Conservation (phyloP, 2,329 filamentous ascomycete species). For the Aspergillus sp. region DNA sequence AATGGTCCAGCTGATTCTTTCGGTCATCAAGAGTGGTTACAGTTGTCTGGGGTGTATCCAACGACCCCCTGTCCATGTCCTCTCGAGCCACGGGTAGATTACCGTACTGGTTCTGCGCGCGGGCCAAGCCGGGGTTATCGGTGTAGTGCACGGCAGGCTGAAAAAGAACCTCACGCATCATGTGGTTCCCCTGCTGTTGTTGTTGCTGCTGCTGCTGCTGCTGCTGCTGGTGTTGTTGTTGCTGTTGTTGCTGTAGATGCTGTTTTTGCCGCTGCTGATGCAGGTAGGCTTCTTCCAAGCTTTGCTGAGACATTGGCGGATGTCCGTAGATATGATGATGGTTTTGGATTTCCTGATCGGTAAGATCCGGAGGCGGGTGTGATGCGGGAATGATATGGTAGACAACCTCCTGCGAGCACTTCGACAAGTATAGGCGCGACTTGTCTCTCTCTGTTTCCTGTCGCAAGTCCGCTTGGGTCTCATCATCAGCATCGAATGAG, state of each 20-base stretch:
- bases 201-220: conserved; percentile 32
- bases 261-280: conserved; percentile 43
- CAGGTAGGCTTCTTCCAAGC: conserved; percentile 53
- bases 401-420: conserved; percentile 60
- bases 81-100: conserved; percentile 34
- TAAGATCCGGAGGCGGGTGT: conserved; percentile 49
- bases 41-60: conserved; percentile 41
- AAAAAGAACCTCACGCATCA: conserved; percentile 45
- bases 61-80: conserved; percentile 31
- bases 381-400: conserved; percentile 60
- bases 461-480: conserved; percentile 42
- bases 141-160: conserved; percentile 47
- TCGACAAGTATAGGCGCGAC: conserved; percentile 54
- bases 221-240: conserved; percentile 30
- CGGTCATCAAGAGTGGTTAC: conserved; percentile 48
- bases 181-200: conserved; percentile 21
- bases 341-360: conserved; percentile 36
- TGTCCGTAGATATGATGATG: conserved; percentile 40
- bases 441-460: conserved; percentile 55
- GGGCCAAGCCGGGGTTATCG: conserved; percentile 32
- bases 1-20: conserved; percentile 35
- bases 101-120: conserved; percentile 37
- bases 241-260: too few relatives aligned
- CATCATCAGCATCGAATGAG: conserved; percentile 43
- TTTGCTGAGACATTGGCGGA: conserved; percentile 45